Evolutionary conservation across 1,284 basidiomycete species (phyloP), one percentile per base, ranked within the genome.

Genomic region (Albatrellus sp.): DNA sequence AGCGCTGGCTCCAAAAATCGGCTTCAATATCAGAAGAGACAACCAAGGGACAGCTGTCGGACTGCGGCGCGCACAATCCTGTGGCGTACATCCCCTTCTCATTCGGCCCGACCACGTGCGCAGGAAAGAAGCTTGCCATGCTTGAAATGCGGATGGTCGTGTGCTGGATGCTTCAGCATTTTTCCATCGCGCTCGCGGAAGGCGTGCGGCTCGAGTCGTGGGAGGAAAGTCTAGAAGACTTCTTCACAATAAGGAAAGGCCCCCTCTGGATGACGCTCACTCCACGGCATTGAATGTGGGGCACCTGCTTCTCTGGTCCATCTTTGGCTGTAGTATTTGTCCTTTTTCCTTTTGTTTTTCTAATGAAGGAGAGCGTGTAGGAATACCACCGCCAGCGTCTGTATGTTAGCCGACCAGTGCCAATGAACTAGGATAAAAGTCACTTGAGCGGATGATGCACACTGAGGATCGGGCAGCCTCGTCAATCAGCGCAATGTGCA

Each of bases 41-140:
- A 8, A 30, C 38, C 4, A 13, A 35, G 14, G 17, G 37, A 9
- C 36, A 38, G 29, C 16, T 36, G 17, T 9, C 42, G 20, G n/a
- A 42, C 3, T 39, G 43, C 13, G 31, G 12, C 42, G 42, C 40
- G 8, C 52, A 54, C 39, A 52, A 56, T 39, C 31, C 44, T 5
- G 46, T 44, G 12, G 53, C 56, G 13, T 57, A 54, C 45, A 47
- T 53, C 24, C 55, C 57, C 0, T 57, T 55, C 45, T 55, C 53
- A 5, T 50, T 47, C 42, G 56, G 57, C 10, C 55, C 57, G 9
- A 42, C 50, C 7, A 54, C 50, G 35, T 59, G 57, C 37, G 55
- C 49, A 7, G 57, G 57, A 8, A 57, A 55, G 46, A 51, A 51
- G 17, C 48, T 59, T 11, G 57, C 57, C 2, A 24, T 53, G 28